Evolutionary conservation across 2,329 filamentous ascomycete species (phyloP), one percentile per base, ranked within the genome.

Genomic region (Trichoderma gracile): DNA sequence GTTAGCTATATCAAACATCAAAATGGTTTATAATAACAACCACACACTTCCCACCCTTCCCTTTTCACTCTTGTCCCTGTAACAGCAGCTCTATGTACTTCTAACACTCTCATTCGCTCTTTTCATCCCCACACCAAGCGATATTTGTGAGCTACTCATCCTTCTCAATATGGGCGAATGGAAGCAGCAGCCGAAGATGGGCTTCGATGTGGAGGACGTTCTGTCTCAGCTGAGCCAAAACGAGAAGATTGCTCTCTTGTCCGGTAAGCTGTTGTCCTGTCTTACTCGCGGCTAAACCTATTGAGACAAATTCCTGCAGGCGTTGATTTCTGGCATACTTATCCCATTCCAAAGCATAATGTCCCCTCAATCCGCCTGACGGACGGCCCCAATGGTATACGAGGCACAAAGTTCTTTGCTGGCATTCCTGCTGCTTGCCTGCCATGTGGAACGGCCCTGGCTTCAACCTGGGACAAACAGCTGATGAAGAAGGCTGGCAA

Each of bases 241-340:
- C 14, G 43, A 58, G 43, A 58, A 58, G 27, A 58, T 58, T 33
- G 55, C 55, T 21, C 43, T 58, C 19, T 45, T 58, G n/a, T 58
- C 55, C 5, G 55, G 55, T 58, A 5, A 45, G 21, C 15, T 12
- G 4, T 19, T 12, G 4, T 2, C 6, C 9, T 1, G n/a, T 21
- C n/a, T 23, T 5, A 9, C 5, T 5, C n/a, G 27, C 19, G 30
- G n/a, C 42, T 27, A 52, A 46, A 27, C 42, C n/a, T 25, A 33
- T 30, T 57, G 3, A 30, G 47, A 30, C 5, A 50, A 2, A 3
- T 10, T 12, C 47, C 10, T n/a, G 19, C 25, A 58, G 55, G 55
- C 43, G 49, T 47, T 38, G 55, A 58, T 15, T 58, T 58, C 9
- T 58, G 55, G 55, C 55, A 58, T 46, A 58, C 55, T 3, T 58